phyloP scores from a whole-genome alignment of 176 grass and related monocot genomes.

The Oryza rufipogon region DNA sequence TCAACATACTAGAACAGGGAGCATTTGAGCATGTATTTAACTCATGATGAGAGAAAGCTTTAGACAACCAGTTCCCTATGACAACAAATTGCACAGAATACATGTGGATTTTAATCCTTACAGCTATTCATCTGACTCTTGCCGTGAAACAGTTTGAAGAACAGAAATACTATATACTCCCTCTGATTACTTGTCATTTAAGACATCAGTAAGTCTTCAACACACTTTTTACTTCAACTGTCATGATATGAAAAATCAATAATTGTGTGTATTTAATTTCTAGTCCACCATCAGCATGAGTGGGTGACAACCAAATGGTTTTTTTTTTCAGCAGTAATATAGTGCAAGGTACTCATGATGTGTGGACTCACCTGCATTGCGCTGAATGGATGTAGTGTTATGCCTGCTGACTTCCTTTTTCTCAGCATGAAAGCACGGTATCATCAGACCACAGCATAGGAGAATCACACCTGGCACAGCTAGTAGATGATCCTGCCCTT shows the following conservation, averaged over 20 bases:
- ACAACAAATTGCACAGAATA: background rate
- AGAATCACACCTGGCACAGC: conserved; percentile 87
- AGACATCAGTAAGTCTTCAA: background rate
- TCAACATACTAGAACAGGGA: background rate
- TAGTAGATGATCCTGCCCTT: conserved; percentile 56
- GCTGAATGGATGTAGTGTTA: conserved; percentile 49
- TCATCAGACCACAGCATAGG: conserved; percentile 78
- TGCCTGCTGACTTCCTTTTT: conserved; percentile 65
- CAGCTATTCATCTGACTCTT: background rate
- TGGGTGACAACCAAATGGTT: background rate
- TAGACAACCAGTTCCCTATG: background rate
- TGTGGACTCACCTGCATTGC: conserved; percentile 55
- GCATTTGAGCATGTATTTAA: background rate
- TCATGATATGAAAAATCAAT: background rate
- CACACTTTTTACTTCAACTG: background rate
- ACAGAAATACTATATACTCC: conserved; percentile 1
- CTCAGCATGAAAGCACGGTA: conserved; percentile 84
- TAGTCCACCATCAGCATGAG: background rate
- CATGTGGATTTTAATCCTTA: background rate
- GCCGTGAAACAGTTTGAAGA: background rate
- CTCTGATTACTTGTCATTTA: background rate
- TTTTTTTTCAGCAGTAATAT: conserved; percentile 12
- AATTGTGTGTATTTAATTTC: background rate
- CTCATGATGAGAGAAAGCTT: background rate
- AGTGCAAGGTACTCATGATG: conserved; percentile 14